Percentiles rank a stretch among this genome's conserved stretches.
Evolutionary conservation across 805 yeast genomes (phyloP).

Genomic region (Komagataella pastoris): DNA sequence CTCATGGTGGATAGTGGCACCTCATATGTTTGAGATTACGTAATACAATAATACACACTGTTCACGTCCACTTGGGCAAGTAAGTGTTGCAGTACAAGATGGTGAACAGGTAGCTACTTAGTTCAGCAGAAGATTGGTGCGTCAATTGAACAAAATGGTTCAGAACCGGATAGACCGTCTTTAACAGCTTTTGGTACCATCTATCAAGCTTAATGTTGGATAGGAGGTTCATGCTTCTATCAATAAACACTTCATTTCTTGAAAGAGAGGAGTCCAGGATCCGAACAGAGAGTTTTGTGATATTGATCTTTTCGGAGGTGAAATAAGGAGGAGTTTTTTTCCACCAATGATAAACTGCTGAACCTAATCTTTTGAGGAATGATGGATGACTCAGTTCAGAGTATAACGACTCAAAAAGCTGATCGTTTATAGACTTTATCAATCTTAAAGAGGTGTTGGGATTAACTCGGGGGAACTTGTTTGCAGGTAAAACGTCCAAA

Average conservation of each 20-base stretch:
- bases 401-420: neutral
- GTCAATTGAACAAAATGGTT: neutral
- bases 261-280: neutral
- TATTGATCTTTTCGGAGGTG: neutral
- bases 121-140: neutral
- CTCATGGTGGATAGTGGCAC: neutral
- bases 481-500: conserved; percentile 14
- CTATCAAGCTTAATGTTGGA: neutral
- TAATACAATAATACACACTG: neutral
- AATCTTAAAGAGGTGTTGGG: neutral
- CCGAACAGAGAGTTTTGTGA: neutral
- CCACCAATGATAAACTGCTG: neutral
- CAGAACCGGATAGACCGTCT: neutral
- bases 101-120: neutral
- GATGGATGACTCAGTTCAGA: neutral
- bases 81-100: neutral
- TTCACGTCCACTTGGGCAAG: neutral
- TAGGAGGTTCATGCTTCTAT: neutral
- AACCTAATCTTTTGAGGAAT: neutral
- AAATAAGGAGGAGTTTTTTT: neutral
- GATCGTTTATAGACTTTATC: neutral
- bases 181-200: neutral
- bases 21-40: neutral
- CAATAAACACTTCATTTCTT: neutral
- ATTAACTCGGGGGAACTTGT: neutral